Evolutionary conservation across 495 filamentous ascomycete genomes (phyloP).

Genomic region (Usnea hakonensis): DNA sequence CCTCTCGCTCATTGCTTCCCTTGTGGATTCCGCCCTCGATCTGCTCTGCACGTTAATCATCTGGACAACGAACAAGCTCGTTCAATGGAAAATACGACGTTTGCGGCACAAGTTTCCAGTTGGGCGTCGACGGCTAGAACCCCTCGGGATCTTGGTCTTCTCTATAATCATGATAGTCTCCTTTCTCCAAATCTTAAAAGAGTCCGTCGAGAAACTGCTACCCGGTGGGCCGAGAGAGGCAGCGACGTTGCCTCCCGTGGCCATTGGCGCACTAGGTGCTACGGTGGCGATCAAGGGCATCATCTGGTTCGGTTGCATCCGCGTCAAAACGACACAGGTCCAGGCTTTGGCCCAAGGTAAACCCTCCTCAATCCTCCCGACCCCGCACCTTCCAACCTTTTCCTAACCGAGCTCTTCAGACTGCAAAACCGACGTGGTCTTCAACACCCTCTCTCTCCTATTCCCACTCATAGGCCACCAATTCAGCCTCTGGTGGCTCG

Average conservation of each 20-base stretch:
- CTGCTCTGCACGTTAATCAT: slow-evolving; percentile 81
- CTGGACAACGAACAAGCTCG: slow-evolving; percentile 69
- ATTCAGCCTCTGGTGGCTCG: slow-evolving; percentile 70
- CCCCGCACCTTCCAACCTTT: not conserved
- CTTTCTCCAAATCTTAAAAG: slow-evolving; percentile 72
- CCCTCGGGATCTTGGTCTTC: slow-evolving; percentile 68
- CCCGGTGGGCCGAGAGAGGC: slow-evolving; percentile 46
- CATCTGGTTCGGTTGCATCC: slow-evolving; percentile 81
- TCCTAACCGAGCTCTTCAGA: slow-evolving; percentile 6
- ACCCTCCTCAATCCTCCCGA: not conserved
- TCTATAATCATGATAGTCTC: slow-evolving; percentile 80
- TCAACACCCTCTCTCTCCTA: slow-evolving; percentile 81
- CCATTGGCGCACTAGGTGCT: slow-evolving; percentile 68
- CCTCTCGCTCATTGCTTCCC: slow-evolving; percentile 76
- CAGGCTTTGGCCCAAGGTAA: slow-evolving; percentile 67
- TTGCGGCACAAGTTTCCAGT: slow-evolving; percentile 67
- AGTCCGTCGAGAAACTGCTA: slow-evolving; percentile 59
- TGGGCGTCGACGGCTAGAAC: slow-evolving; percentile 67
- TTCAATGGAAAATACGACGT: slow-evolving; percentile 53
- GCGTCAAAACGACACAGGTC: slow-evolving; percentile 81
- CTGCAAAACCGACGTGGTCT: slow-evolving; percentile 66
- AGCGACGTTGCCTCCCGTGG: slow-evolving; percentile 24
- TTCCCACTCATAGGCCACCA: slow-evolving; percentile 53
- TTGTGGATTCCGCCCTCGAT: slow-evolving; percentile 83
- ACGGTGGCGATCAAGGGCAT: slow-evolving; percentile 74